Conservation (phyloP, 805 yeast genomes). For the Blastobotrys chiropterorum region DNA sequence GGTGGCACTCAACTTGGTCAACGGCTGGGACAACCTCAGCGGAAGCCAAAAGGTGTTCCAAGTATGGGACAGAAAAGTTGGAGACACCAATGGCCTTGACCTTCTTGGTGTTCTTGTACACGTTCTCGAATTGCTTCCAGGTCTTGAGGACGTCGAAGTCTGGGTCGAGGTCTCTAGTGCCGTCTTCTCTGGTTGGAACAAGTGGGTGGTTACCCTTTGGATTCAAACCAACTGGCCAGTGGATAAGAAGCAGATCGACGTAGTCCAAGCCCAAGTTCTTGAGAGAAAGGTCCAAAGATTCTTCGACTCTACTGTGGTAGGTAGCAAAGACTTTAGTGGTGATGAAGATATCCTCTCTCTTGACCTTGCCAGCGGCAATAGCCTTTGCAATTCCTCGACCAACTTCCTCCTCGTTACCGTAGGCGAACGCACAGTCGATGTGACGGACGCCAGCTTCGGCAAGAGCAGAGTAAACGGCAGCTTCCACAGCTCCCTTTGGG, state of each 20-base stretch:
- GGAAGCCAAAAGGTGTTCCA: constrained; percentile 43
- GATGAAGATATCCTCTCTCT: constrained; percentile 58
- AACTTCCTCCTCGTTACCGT: constrained; percentile 60
- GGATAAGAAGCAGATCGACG: constrained; percentile 71
- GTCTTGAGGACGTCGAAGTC: constrained; percentile 36
- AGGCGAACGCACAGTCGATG: constrained; percentile 69
- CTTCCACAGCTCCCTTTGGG: constrained; percentile 45
- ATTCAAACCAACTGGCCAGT: constrained; percentile 68
- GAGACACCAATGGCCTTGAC: constrained; percentile 71
- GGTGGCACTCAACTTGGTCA: constrained; percentile 75
- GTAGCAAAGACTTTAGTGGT: constrained; percentile 57
- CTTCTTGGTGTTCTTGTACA: constrained; percentile 35
- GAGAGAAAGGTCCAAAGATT: constrained; percentile 53
- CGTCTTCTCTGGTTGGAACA: constrained; percentile 34
- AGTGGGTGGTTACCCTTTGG: constrained; percentile 36
- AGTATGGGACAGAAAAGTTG: constrained; percentile 52
- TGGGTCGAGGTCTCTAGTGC: constrained; percentile 10
- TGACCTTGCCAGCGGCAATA: constrained; percentile 44
- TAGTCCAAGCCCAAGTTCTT: constrained; percentile 62
- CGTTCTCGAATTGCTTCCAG: constrained; percentile 57
- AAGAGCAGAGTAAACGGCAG: constrained; percentile 55
- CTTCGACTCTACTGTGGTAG: constrained; percentile 36
- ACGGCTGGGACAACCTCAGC: constrained; percentile 56
- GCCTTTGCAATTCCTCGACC: constrained; percentile 38
- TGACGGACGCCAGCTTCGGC: constrained; percentile 58